Evolutionary conservation across 768 basidiomycete species (phyloP).

Genomic region (Podaxis sp.): DNA sequence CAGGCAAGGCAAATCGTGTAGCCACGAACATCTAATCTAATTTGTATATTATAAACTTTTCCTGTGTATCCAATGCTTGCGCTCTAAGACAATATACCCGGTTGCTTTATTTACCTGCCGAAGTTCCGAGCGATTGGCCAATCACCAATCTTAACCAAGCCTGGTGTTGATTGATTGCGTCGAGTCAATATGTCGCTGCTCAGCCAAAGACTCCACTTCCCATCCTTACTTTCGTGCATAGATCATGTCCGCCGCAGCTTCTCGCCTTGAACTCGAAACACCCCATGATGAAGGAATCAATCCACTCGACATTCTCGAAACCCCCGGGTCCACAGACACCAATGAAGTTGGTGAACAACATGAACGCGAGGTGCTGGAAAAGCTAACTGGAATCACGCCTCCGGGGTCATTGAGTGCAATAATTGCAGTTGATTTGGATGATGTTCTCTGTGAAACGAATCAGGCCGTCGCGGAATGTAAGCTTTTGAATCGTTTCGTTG

Average conservation of each 20-base stretch:
- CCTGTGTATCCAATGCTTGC: not conserved
- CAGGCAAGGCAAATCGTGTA: slow-evolving; percentile 8
- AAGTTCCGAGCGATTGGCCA: not conserved
- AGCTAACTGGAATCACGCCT: slow-evolving; percentile 17
- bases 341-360: not conserved
- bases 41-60: not conserved
- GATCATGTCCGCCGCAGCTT: slow-evolving; percentile 32
- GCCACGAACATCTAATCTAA: not conserved
- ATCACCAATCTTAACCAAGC: not conserved
- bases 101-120: not conserved
- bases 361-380: slow-evolving; percentile 18
- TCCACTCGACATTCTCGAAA: not conserved
- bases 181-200: not conserved
- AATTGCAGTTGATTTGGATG: slow-evolving; percentile 68
- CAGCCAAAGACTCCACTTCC: not conserved
- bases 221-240: not conserved
- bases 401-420: slow-evolving; percentile 33
- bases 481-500: slow-evolving; percentile 19
- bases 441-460: slow-evolving; percentile 70
- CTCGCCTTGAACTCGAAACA: slow-evolving; percentile 22
- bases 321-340: not conserved
- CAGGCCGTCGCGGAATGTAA: slow-evolving; percentile 54
- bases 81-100: not conserved
- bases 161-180: not conserved
- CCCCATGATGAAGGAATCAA: not conserved